Evolutionary conservation across 768 basidiomycete genomes (phyloP), one percentile per base, ranked within the genome.

Genomic region (Lactifluus rugatus): DNA sequence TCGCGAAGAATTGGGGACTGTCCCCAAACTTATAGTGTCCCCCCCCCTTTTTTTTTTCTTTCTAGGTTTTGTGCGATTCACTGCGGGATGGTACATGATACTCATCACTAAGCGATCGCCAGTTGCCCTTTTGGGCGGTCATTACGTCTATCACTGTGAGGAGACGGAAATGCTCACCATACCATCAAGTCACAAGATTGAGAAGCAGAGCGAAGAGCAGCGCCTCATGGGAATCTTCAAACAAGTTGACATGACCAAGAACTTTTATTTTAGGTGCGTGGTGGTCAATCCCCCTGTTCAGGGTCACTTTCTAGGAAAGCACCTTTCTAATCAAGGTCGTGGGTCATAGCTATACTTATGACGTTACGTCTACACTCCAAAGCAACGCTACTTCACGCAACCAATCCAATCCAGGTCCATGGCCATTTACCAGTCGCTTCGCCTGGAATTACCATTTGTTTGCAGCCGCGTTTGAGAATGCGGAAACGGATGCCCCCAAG

Each of bases 241-340:
- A 68, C 91, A 94, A 70, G 93, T 97, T 1, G 95, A 99, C 67
- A 83, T 98, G 79, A 86, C 88, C n/a, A 97, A 97, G 74, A 97
- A 98, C 74, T 98, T 98, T 70, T 99, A 97, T 73, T 97, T 97
- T 72, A 93, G 90, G 91, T 91, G 25, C 42, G 63, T 51, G 34
- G 41, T 34, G 34, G 34, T 10, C 2, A 13, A 13, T 34, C 13
- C 34, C 13, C 28, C 32, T 13, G 34, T 34, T 34, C 34, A 34
- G 11, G 11, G 9, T 48, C 8, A 13, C 23, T 10, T 10, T 39
- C 37, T 16, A 5, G 17, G 37, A 17, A 17, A 5, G 16, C 37
- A 16, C 37, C 11, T 11, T 39, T 39, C 37, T 39, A 39, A 39
- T 39, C 37, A 39, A 31, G 9, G n/a, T 9, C 7, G 8, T n/a